Evolutionary conservation across 169 alveolate species (phyloP).

Genomic region (Plasmodium knowlesi): DNA sequence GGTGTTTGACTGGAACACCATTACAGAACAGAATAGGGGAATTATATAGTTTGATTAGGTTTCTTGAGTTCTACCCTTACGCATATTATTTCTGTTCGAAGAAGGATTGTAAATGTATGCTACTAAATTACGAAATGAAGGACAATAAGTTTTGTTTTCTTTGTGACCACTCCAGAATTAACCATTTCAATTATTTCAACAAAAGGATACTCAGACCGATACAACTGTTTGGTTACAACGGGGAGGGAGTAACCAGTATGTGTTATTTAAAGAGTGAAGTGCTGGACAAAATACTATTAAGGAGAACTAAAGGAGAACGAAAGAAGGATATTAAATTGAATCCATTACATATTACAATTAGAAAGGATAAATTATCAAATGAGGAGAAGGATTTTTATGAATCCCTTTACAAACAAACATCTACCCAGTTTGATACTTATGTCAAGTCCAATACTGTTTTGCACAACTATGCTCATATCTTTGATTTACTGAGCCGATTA

Average conservation of each 20-base stretch:
- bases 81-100: slow-evolving; percentile 93
- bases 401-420: slow-evolving; percentile 87
- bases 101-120: slow-evolving; percentile 87
- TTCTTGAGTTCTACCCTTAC: slow-evolving; percentile 92
- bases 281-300: slow-evolving; percentile 77
- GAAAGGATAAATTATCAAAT: slow-evolving; percentile 85
- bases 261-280: slow-evolving; percentile 79
- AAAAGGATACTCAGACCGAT: slow-evolving; percentile 89
- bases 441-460: slow-evolving; percentile 88
- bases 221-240: slow-evolving; percentile 84
- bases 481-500: slow-evolving; percentile 89
- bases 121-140: slow-evolving; percentile 81
- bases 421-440: slow-evolving; percentile 83
- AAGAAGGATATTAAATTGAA: slow-evolving; percentile 89
- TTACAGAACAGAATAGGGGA: slow-evolving; percentile 97
- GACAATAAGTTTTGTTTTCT: slow-evolving; percentile 85
- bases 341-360: slow-evolving; percentile 84
- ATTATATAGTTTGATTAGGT: slow-evolving; percentile 94
- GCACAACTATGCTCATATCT: slow-evolving; percentile 93
- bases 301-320: slow-evolving; percentile 91
- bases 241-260: slow-evolving; percentile 87
- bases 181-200: slow-evolving; percentile 89
- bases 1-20: slow-evolving; percentile 98
- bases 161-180: slow-evolving; percentile 88
- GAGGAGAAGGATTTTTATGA: slow-evolving; percentile 90